Conservation (phyloP, 2,329 filamentous ascomycete species). For the Pseudogymnoascus sp. region DNA sequence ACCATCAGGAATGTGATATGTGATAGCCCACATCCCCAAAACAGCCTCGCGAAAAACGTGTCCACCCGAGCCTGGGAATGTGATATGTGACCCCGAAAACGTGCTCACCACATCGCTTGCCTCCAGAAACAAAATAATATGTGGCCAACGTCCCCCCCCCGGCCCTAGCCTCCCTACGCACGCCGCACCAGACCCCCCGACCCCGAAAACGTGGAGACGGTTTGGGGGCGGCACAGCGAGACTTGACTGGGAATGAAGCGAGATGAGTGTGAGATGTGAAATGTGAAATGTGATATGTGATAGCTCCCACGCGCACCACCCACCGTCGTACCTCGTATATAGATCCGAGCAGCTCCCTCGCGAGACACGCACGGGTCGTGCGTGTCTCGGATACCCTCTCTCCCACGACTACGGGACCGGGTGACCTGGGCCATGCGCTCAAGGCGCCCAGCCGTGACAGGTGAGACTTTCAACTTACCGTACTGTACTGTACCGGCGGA, state of each 20-base stretch:
- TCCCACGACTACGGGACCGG: background rate
- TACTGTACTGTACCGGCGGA: too few relatives aligned
- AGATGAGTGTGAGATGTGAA: too few relatives aligned
- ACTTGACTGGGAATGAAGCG: background rate
- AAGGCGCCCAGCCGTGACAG: background rate
- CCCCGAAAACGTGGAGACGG: background rate
- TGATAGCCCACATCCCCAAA: background rate
- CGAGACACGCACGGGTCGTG: background rate
- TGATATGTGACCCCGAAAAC: background rate
- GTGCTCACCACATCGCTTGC: background rate
- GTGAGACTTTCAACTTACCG: background rate
- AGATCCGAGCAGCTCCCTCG: background rate
- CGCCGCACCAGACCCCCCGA: too few relatives aligned
- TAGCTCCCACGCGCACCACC: background rate
- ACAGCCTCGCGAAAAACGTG: background rate
- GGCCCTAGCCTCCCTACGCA: background rate
- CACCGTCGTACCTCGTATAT: background rate
- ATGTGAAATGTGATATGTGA: background rate
- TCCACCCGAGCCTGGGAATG: background rate
- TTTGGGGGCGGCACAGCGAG: background rate
- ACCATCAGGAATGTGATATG: too few relatives aligned
- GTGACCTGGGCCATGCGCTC: background rate
- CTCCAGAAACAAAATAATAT: background rate
- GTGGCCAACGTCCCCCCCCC: background rate
- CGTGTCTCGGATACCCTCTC: background rate